phyloP scores from a whole-genome alignment of 768 basidiomycete species.

The Mycena albidolilacea region DNA sequence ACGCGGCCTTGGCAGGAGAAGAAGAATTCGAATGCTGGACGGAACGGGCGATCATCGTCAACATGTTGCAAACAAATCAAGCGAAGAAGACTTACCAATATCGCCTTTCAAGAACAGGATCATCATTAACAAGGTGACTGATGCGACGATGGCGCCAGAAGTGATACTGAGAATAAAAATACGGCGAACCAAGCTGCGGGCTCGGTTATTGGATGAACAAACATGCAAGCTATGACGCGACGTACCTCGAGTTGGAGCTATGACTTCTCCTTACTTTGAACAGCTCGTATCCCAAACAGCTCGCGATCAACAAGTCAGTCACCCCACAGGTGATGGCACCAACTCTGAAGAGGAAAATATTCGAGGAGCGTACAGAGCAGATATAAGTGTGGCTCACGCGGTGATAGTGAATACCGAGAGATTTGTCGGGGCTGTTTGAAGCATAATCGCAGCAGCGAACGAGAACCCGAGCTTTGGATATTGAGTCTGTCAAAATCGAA shows the following conservation, averaged over 20 bases:
- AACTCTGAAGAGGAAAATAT: constrained; percentile 10
- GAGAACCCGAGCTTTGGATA: constrained; percentile 23
- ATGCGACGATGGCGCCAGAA: constrained; percentile 37
- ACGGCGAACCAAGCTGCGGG: constrained; percentile 28
- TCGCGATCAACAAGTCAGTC: constrained; percentile 33
- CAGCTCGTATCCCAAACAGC: constrained; percentile 28
- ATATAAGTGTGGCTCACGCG: constrained; percentile 7
- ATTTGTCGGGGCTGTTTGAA: constrained; percentile 1
- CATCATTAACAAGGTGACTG: constrained; percentile 34
- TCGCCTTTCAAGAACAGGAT: constrained; percentile 34
- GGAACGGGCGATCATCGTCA: background rate
- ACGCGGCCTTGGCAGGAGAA: constrained; percentile 38
- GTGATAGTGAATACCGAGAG: constrained; percentile 14
- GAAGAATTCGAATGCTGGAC: constrained; percentile 34
- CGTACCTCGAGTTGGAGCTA: background rate
- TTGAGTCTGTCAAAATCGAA: background rate
- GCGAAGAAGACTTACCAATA: constrained; percentile 8
- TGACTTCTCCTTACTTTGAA: constrained; percentile 18
- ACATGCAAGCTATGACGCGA: background rate
- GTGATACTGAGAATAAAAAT: constrained; percentile 29
- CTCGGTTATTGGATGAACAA: background rate
- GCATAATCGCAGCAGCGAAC: constrained; percentile 20
- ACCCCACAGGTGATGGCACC: constrained; percentile 32
- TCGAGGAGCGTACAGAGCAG: background rate
- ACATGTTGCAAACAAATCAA: background rate